Conservation (phyloP, 768 basidiomycete species). For the Russula dissimulans region DNA sequence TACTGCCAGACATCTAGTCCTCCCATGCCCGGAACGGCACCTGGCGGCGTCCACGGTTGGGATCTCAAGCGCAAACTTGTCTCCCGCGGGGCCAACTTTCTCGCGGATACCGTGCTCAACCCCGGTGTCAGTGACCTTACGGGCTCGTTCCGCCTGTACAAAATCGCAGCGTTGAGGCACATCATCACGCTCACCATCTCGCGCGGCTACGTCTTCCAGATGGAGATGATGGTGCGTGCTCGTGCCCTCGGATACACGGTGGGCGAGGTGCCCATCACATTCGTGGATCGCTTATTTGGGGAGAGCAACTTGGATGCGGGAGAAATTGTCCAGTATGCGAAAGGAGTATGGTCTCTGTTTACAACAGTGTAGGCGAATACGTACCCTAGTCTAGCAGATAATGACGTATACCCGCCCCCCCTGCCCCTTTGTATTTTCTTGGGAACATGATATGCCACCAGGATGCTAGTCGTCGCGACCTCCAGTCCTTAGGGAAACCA, state of each 20-base stretch:
- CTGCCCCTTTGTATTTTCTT: neutral
- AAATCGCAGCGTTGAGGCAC: conserved; percentile 62
- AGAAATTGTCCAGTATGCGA: conserved; percentile 80
- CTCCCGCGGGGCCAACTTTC: conserved; percentile 81
- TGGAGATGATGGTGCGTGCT: conserved; percentile 90
- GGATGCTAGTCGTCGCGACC: neutral
- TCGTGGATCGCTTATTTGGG: conserved; percentile 88
- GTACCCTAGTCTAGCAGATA: conserved; percentile 1
- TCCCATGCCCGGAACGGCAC: conserved; percentile 43
- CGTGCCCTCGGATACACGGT: conserved; percentile 60
- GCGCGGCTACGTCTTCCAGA: conserved; percentile 93
- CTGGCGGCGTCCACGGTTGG: conserved; percentile 90
- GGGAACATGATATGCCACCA: neutral
- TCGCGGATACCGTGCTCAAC: conserved; percentile 75
- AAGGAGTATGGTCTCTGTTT: conserved; percentile 54
- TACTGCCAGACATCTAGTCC: conserved; percentile 62
- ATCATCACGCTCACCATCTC: conserved; percentile 81
- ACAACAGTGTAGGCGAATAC: conserved; percentile 37
- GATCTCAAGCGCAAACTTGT: conserved; percentile 85
- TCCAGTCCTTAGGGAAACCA: neutral
- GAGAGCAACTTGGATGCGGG: conserved; percentile 82
- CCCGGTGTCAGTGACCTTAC: conserved; percentile 88
- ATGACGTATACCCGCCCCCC: neutral
- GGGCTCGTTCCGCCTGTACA: conserved; percentile 82
- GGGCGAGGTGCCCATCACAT: conserved; percentile 89